Base-by-base conservation (phyloP, 257 asterid genomes). In the Capsicum baccatum region DNA sequence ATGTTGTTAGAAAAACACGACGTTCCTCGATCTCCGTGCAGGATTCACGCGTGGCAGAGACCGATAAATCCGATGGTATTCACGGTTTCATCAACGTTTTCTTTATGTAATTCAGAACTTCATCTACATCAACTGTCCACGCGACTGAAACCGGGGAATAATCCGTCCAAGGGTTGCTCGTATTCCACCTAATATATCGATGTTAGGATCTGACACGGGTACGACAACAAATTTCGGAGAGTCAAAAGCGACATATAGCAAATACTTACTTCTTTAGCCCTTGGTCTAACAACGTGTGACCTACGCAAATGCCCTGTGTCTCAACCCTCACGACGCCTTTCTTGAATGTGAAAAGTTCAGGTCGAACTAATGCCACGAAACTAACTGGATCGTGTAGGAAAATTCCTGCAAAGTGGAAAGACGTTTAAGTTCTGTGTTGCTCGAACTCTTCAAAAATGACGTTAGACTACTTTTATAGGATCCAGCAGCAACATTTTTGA, bases 331-430 rank as follows among this genome's bases (percentile, higher is more conserved):
- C 99, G 3, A 91, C 99, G 14, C 99, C 99, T 68, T 94, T 91
- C 97, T 88, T 95, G 92, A 91, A 97, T 8, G 97, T 93, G 78
- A 97, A 97, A 78, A 97, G 97, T 86, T 97, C 99, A 8, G 97
- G 99, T 79, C 97, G 93, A 86, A 94, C 97, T 19, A 97, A 85
- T 57, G 96, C 97, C 86, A 93, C 97, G 48, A 92, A 97, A 84
- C 98, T 92, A 42, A 94, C 97, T 2, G 99, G 99, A 85, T 97
- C 99, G 47, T 97, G 99, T 67, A 93, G 97, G 89, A 97, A 95
- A 64, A 97, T 90, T 57, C 99, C 99, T 96, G 88, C 16, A 83
- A 80, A 35, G 48, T 15, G 64, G 39, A 60, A 0, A 14, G 12
- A 15, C 8, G 57, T 26, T 8, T 10, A 26, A 64, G 9, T 9